Conservation (phyloP, 306 rosid species). For the Glycine soja region DNA sequence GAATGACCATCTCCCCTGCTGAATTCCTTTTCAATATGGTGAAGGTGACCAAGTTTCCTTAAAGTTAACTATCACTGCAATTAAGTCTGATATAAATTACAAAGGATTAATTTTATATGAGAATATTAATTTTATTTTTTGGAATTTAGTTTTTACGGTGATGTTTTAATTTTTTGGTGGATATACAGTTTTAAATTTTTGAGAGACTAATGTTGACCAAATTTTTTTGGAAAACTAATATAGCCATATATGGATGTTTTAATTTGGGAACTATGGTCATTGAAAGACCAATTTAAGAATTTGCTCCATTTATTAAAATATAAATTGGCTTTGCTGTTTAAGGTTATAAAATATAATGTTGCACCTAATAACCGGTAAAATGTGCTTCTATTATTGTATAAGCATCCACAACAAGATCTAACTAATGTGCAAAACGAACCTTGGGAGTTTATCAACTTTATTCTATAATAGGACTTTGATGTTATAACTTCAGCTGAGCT, state of each 20-base stretch:
- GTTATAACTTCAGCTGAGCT: too few relatives aligned
- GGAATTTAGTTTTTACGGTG: constrained; percentile 18
- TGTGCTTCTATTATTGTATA: not conserved
- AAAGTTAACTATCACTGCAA: not conserved
- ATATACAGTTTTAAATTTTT: not conserved
- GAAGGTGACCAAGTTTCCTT: not conserved
- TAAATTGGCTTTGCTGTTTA: constrained; percentile 7
- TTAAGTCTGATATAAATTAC: constrained; percentile 17
- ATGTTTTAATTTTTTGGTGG: not conserved
- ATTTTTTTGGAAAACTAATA: not conserved
- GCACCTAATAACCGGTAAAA: constrained; percentile 16
- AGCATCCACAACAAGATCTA: too few relatives aligned
- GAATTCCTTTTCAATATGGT: not conserved
- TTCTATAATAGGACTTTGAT: too few relatives aligned
- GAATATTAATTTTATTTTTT: not conserved
- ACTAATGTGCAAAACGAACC: too few relatives aligned
- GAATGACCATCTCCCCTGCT: constrained; percentile 24
- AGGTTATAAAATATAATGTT: not conserved
- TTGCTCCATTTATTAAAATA: constrained; percentile 1
- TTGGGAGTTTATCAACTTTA: too few relatives aligned
- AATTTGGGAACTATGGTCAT: not conserved
- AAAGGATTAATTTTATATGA: constrained; percentile 32
- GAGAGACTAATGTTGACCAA: not conserved
- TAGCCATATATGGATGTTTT: not conserved
- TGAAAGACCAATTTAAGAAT: constrained; percentile 1